phyloP scores from a whole-genome alignment of 2,329 filamentous ascomycete genomes.

The Aspergillus unguis region DNA sequence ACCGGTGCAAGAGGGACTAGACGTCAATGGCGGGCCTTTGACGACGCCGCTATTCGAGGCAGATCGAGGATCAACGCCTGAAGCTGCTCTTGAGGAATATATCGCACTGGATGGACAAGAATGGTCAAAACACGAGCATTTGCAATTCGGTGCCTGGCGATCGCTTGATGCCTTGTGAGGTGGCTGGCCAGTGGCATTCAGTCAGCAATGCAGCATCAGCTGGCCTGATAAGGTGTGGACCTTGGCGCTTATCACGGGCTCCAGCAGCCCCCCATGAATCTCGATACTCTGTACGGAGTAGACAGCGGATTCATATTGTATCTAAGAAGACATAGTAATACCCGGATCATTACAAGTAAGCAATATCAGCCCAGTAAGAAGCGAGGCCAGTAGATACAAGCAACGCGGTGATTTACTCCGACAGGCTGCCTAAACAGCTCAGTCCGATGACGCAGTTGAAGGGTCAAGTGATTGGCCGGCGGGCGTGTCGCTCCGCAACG shows the following conservation, averaged over 20 bases:
- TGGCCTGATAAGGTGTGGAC: no score
- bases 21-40: not conserved
- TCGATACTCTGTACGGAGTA: no score
- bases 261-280: no score
- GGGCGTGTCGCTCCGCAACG: slow-evolving; percentile 23
- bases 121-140: not conserved
- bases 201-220: no score
- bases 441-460: slow-evolving; percentile 23
- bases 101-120: not conserved
- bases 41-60: not conserved
- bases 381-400: no score
- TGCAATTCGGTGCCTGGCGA: not conserved
- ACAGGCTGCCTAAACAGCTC: not conserved
- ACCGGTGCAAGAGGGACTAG: not conserved
- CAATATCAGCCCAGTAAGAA: no score
- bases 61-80: not conserved
- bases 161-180: no score
- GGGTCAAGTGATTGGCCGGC: slow-evolving; percentile 18
- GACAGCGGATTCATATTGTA: no score
- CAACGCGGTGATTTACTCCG: no score
- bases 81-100: not conserved
- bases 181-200: no score
- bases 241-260: no score
- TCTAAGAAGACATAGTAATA: no score
- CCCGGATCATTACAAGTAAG: not conserved